A percentile compares a stretch with the other conserved stretches of the same genome.
Evolutionary conservation across 306 rosid genomes (phyloP).

Genomic region (Acacia confusa): DNA sequence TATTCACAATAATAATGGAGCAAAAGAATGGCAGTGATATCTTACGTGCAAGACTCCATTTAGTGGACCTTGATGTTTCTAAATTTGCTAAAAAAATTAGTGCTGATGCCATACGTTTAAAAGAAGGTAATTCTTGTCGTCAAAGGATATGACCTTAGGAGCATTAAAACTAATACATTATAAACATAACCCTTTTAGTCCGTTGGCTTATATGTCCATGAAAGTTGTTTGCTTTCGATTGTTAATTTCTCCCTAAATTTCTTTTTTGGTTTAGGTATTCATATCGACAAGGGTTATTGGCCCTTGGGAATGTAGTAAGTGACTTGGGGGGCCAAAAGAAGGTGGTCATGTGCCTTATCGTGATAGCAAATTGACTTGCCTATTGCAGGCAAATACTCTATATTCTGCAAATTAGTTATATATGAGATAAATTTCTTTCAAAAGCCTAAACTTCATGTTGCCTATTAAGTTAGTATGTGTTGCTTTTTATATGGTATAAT

Average conservation of each 20-base stretch:
- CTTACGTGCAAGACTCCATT: constrained; percentile 79
- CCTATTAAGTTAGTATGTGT: background rate
- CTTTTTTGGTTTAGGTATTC: constrained; percentile 64
- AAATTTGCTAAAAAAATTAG: constrained; percentile 94
- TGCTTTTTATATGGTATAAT: background rate
- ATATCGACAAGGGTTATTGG: constrained; percentile 91
- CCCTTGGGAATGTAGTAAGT: constrained; percentile 95
- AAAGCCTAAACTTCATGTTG: background rate
- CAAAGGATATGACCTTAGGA: background rate
- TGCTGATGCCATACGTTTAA: constrained; percentile 94
- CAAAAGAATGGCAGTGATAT: constrained; percentile 91
- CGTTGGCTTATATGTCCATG: background rate
- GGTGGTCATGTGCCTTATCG: constrained; percentile 97
- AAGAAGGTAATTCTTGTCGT: constrained; percentile 71
- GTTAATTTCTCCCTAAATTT: background rate
- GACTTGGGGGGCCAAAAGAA: constrained; percentile 95
- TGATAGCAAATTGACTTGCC: constrained; percentile 93
- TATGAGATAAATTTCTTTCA: background rate
- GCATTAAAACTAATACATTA: background rate
- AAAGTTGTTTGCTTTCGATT: constrained; percentile 3
- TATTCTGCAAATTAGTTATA: background rate
- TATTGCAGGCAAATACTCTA: constrained; percentile 64
- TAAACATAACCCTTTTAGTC: background rate
- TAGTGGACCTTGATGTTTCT: constrained; percentile 97
- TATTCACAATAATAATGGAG: constrained; percentile 89